These are phyloP conservation scores for Tilletia caries DNA, from an alignment of 1,284 basidiomycete species.

Conservation along the genomic window DNA sequence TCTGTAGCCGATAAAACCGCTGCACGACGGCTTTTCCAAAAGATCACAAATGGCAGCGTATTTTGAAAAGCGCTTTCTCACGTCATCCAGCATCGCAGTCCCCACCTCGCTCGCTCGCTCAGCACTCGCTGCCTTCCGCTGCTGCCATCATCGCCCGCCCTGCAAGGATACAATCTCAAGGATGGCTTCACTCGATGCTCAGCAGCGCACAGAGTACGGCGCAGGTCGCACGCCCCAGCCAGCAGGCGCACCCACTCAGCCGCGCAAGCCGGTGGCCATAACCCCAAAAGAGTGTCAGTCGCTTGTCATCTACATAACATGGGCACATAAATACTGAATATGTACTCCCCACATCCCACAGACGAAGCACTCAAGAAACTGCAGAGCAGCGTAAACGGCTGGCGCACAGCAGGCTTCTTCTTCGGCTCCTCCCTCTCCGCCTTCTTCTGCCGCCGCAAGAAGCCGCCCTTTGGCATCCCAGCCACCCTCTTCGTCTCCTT, in stretches of 20 bases:
- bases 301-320: background rate
- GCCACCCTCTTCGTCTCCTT: background rate
- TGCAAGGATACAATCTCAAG: too few species aligned
- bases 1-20: too few species aligned
- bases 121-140: too few species aligned
- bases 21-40: too few species aligned
- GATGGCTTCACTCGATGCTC: background rate
- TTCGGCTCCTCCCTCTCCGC: background rate
- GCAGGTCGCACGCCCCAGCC: background rate
- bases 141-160: too few species aligned
- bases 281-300: slow-evolving; percentile 1
- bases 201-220: slow-evolving; percentile 12
- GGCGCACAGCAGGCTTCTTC: background rate
- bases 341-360: background rate
- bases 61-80: too few species aligned
- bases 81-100: background rate
- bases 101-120: background rate
- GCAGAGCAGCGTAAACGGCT: background rate
- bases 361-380: background rate
- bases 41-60: too few species aligned
- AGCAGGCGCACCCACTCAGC: background rate
- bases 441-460: background rate
- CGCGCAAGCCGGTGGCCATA: background rate
- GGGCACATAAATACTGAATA: background rate
- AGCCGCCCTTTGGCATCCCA: background rate